Base-by-base conservation (phyloP, 1,284 basidiomycete genomes). In the Cutaneotrichosporon cavernicola region DNA sequence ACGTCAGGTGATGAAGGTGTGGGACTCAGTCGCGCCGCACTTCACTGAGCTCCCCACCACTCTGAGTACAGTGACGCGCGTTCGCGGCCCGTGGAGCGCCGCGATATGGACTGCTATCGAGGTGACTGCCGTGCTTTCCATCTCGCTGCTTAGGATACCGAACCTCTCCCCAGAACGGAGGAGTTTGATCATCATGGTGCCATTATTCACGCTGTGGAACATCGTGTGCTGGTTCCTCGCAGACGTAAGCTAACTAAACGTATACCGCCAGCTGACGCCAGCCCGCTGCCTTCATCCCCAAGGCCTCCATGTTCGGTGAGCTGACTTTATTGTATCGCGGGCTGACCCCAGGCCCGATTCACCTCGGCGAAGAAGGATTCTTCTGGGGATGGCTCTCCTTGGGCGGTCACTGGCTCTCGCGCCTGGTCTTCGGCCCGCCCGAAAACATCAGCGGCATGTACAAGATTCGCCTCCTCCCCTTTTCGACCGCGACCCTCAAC, bases 401-500 rank as follows among this genome's bases (percentile, higher is more conserved):
- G 36, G 2, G 47, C 26, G 36, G 58, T 2, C 62, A 64, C 34
- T 0, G 64, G n/a, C 14, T 58, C 31, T 36, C 49, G 32, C 63
- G 43, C 14, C 21, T 64, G 21, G 30, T 68, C 18, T 53, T 65
- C 13, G 67, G 62, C 22, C 67, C 73, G 31, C 68, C 71, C 2
- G 65, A 72, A 7, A 76, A 81, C 68, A 65, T 81, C 21, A 67
- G 67, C 11, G 80, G 80, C 31, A 67, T 74, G 13, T 74, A 79
- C 65, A 72, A 71, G 40, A 78, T 81, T 53, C 66, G 77, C 16
- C 63, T 80, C 11, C 69, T 80, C 11, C 77, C 77, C 8, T 75
- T 71, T 65, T 77, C 76, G 59, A 77, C 79, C 4, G 79, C 76
- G 3, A 75, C 75, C 0, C 73, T 79, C 61, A 81, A 81, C 63